Conservation (phyloP, 768 basidiomycete genomes). For the Peribolospora kevripleyi region DNA sequence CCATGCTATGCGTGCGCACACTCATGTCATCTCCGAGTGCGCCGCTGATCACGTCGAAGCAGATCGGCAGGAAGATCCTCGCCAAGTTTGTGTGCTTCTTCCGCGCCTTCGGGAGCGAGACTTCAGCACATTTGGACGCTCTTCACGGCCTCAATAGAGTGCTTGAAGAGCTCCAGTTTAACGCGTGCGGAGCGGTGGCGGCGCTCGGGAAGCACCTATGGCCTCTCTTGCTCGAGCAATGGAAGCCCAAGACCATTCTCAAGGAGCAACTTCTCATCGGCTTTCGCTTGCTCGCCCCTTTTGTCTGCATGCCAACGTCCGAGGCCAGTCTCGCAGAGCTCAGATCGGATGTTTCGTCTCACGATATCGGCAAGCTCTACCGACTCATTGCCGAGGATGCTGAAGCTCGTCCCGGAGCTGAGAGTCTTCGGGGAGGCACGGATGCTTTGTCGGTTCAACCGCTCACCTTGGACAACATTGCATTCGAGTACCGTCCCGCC, state of each 20-base stretch:
- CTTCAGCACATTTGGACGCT: constrained; percentile 53
- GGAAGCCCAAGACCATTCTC: constrained; percentile 48
- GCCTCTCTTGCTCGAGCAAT: constrained; percentile 39
- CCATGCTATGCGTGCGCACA: too few relatives aligned
- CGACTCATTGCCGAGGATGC: constrained; percentile 36
- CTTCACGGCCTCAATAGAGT: constrained; percentile 42
- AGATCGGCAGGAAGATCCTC: constrained; percentile 25
- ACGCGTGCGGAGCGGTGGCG: constrained; percentile 35
- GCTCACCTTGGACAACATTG: neutral
- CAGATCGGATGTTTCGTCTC: too few relatives aligned
- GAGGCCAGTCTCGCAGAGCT: constrained; percentile 23
- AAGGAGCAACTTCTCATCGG: constrained; percentile 62
- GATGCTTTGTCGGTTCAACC: neutral
- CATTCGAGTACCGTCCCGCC: too few relatives aligned
- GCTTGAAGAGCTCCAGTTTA: constrained; percentile 53
- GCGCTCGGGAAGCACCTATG: constrained; percentile 39
- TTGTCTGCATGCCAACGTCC: constrained; percentile 21
- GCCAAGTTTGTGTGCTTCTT: constrained; percentile 39
- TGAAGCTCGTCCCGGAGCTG: constrained; percentile 25
- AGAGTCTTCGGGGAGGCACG: neutral
- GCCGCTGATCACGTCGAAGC: constrained; percentile 18
- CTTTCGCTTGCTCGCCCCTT: constrained; percentile 47
- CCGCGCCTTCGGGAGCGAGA: constrained; percentile 39
- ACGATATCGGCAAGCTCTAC: constrained; percentile 23
- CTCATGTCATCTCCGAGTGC: constrained; percentile 8